Conservation (phyloP, 129 eudicot genomes). For the Gnaphalium uliginosum region DNA sequence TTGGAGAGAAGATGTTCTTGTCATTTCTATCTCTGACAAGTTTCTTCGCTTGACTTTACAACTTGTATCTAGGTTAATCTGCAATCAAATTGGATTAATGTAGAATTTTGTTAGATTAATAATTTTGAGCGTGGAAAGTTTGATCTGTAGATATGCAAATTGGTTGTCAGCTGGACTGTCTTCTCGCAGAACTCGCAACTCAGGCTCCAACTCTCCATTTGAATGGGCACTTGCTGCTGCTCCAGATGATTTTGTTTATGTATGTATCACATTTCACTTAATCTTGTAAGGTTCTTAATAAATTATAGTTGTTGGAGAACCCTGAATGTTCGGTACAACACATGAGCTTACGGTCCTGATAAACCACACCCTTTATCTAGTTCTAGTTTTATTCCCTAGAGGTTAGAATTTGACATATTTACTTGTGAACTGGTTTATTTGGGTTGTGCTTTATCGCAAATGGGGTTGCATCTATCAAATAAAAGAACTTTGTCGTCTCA, state of each 20-base stretch:
- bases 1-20: conserved; percentile 94
- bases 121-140: conserved; percentile 10
- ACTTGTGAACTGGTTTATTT: too few species aligned
- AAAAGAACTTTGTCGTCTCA: too few species aligned
- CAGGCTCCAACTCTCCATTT: conserved; percentile 56
- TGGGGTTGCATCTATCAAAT: too few species aligned
- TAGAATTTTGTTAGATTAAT: not conserved
- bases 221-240: conserved; percentile 88
- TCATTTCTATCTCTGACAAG: conserved; percentile 87
- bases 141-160: conserved; percentile 57
- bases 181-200: conserved; percentile 63
- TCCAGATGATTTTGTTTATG: conserved; percentile 35
- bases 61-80: conserved; percentile 79
- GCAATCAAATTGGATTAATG: not conserved
- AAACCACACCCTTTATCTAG: too few species aligned
- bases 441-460: too few species aligned
- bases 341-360: too few species aligned
- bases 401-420: too few species aligned
- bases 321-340: too few species aligned
- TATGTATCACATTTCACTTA: not conserved
- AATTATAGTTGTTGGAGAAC: too few species aligned
- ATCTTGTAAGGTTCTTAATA: not conserved
- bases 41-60: conserved; percentile 85
- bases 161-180: conserved; percentile 94
- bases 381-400: too few species aligned